Conservation (phyloP, 495 filamentous ascomycete genomes). For the Cenococcum geophilum region DNA sequence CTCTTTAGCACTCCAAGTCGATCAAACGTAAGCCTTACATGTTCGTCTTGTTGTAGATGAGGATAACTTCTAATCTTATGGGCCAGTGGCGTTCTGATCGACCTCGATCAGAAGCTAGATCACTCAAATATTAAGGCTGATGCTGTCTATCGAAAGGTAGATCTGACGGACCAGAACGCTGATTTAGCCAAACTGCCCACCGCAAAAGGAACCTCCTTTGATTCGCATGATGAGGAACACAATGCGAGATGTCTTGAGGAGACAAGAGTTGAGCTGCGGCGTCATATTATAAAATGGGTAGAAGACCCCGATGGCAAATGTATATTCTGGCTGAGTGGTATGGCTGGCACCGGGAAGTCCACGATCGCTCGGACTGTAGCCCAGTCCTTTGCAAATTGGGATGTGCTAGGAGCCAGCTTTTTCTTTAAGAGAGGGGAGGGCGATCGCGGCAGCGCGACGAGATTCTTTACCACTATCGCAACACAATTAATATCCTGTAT, state of each 20-base stretch:
- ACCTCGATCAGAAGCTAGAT: no score
- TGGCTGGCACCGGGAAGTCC: no score
- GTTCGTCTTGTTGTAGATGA: no score
- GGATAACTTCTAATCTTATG: no score
- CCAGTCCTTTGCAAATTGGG: conserved; percentile 5
- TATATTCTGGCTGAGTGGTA: conserved; percentile 18
- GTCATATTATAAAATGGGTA: conserved; percentile 19
- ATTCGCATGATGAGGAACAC: conserved; percentile 17
- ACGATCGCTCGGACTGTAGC: no score
- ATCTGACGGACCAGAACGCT: no score
- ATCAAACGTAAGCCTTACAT: no score
- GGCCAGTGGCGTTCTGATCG: no score
- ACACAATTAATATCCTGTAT: conserved; percentile 2
- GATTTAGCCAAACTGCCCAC: conserved; percentile 8
- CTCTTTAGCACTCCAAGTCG: no score
- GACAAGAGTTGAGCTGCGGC: conserved; percentile 21
- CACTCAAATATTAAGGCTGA: no score
- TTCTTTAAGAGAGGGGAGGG: conserved; percentile 30
- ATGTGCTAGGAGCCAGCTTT: conserved; percentile 26
- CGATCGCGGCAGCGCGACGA: conserved; percentile 16
- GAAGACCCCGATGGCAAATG: conserved; percentile 4
- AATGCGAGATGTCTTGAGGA: conserved; percentile 18
- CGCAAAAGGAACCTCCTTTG: conserved; percentile 16
- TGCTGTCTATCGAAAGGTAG: no score
- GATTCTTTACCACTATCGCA: conserved; percentile 27